Percentiles rank a stretch among this genome's conserved stretches.
Conservation (phyloP, 2,329 filamentous ascomycete genomes). For the Cadophora sp. region DNA sequence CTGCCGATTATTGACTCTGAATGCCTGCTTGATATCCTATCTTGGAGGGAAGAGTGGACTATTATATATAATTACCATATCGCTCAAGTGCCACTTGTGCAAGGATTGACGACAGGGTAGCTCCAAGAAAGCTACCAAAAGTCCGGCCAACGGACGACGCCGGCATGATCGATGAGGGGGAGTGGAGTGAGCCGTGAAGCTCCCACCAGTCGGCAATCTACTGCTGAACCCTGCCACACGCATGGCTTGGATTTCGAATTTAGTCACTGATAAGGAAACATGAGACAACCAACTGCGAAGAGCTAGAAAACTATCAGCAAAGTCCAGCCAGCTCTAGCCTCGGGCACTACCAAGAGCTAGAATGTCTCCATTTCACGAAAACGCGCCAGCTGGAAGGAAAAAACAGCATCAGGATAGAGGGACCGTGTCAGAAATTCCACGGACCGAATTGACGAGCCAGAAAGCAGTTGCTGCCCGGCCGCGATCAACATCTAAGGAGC, state of each 20-base stretch:
- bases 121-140: constrained; percentile 24
- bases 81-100: constrained; percentile 26
- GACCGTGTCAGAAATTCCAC: background rate
- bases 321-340: constrained; percentile 6
- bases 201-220: constrained; percentile 8
- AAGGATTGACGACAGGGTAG: constrained; percentile 31
- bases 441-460: background rate
- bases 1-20: constrained; percentile 13
- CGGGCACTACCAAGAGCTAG: constrained; percentile 18
- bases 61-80: constrained; percentile 30
- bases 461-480: background rate
- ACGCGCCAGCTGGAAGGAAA: background rate
- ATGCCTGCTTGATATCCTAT: constrained; percentile 17
- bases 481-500: background rate
- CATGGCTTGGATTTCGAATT: constrained; percentile 22
- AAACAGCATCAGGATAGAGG: background rate
- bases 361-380: constrained; percentile 5
- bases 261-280: constrained; percentile 36
- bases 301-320: constrained; percentile 10
- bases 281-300: background rate
- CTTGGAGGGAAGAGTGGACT: constrained; percentile 22
- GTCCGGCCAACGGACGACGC: constrained; percentile 35
- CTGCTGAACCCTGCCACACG: constrained; percentile 10
- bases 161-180: constrained; percentile 23
- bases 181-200: constrained; percentile 35